Evolutionary conservation across 768 basidiomycete species (phyloP).

Genomic region (Psilocybe cyanescens): DNA sequence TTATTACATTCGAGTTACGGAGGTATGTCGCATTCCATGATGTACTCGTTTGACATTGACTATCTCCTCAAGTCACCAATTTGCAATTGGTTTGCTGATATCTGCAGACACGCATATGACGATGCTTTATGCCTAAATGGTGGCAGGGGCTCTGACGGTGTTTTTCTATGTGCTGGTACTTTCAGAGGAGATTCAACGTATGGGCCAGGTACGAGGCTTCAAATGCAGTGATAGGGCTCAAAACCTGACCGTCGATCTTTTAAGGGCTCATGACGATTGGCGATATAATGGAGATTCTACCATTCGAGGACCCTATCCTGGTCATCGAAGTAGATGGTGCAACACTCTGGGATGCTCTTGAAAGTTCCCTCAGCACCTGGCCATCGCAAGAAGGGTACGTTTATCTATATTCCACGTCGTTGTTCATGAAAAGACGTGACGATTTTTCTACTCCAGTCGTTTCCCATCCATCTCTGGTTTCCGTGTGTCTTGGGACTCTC

Average conservation of each 20-base stretch:
- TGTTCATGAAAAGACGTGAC: neutral
- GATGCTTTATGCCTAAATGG: conserved; percentile 63
- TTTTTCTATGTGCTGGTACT: conserved; percentile 83
- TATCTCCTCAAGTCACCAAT: conserved; percentile 56
- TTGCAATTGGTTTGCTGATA: conserved; percentile 87
- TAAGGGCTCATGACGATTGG: conserved; percentile 79
- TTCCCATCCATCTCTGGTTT: conserved; percentile 90
- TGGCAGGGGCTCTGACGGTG: conserved; percentile 74
- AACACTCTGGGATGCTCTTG: conserved; percentile 79
- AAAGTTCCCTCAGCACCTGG: conserved; percentile 73
- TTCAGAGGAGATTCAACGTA: conserved; percentile 86
- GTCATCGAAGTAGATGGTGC: conserved; percentile 82
- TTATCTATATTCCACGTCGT: neutral
- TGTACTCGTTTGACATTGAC: neutral
- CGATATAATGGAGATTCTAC: conserved; percentile 86
- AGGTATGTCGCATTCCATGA: conserved; percentile 45
- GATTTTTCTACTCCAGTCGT: conserved; percentile 50
- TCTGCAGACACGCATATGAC: conserved; percentile 82
- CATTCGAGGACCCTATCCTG: conserved; percentile 85
- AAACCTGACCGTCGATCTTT: neutral
- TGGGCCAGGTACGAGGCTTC: conserved; percentile 62
- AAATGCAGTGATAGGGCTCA: neutral
- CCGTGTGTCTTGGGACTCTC: conserved; percentile 86
- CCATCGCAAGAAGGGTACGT: conserved; percentile 89
- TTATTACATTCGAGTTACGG: conserved; percentile 70